These are phyloP conservation scores for Protomyces inundatus DNA, from an alignment of 1,139 yeast genomes.

Conservation along the genomic window DNA sequence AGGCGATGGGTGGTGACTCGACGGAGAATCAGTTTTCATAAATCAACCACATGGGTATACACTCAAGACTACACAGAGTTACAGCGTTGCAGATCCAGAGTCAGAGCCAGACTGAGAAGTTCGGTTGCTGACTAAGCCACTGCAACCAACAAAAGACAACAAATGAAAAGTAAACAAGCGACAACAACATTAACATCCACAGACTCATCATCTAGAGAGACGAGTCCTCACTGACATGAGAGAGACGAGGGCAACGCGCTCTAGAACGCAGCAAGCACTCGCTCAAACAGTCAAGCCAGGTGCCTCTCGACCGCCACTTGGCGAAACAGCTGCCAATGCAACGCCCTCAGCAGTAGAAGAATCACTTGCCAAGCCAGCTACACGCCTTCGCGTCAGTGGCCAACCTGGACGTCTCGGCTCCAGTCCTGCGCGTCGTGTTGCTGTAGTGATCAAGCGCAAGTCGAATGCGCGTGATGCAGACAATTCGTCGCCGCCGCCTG, in stretches of 20 bases:
- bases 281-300: background rate
- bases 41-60: background rate
- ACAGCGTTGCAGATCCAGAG: background rate
- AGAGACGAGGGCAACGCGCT: background rate
- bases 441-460: background rate
- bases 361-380: too few relatives aligned
- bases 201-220: too few relatives aligned
- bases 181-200: too few relatives aligned
- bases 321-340: background rate
- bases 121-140: too few relatives aligned
- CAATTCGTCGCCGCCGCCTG: background rate
- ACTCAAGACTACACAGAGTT: too few relatives aligned
- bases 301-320: background rate
- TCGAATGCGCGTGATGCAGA: too few relatives aligned
- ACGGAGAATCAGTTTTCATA: slow-evolving; percentile 23
- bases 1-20: slow-evolving; percentile 22
- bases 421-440: background rate
- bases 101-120: background rate
- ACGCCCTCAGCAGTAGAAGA: background rate
- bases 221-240: background rate
- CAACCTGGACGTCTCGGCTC: background rate
- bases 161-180: background rate
- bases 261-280: background rate
- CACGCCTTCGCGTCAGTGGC: background rate
- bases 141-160: background rate